phyloP scores from a whole-genome alignment of 768 basidiomycete species.

The Calocybe cyanea region DNA sequence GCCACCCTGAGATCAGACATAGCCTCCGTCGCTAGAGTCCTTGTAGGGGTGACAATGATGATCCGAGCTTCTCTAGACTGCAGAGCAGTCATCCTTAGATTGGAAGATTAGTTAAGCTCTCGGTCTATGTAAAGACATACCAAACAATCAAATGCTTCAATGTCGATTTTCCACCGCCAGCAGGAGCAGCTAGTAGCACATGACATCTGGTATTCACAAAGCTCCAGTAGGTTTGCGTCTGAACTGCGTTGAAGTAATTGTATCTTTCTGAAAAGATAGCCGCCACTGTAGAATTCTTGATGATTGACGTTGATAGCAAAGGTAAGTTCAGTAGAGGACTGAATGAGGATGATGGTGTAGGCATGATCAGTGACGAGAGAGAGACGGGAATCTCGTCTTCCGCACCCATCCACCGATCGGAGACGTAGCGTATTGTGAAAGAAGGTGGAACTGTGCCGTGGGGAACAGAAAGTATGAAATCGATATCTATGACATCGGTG shows the following conservation, averaged over 20 bases:
- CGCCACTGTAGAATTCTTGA: constrained; percentile 45
- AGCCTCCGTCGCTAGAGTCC: constrained; percentile 52
- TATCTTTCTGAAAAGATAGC: constrained; percentile 42
- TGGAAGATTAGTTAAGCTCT: constrained; percentile 9
- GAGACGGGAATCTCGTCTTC: constrained; percentile 68
- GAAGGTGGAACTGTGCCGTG: constrained; percentile 53
- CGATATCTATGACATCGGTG: constrained; percentile 55
- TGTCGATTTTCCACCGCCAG: constrained; percentile 76
- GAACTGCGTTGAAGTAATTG: constrained; percentile 73
- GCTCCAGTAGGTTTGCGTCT: constrained; percentile 89
- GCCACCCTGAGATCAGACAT: constrained; percentile 47
- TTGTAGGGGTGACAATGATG: constrained; percentile 60
- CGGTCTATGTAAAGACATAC: constrained; percentile 40
- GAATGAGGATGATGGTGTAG: constrained; percentile 49
- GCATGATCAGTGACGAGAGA: constrained; percentile 75
- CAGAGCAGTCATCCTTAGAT: constrained; percentile 54
- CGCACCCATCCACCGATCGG: constrained; percentile 92
- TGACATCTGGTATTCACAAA: constrained; percentile 64
- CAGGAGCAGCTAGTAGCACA: constrained; percentile 72
- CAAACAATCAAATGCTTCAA: constrained; percentile 68
- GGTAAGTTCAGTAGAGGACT: constrained; percentile 71
- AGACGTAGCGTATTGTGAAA: constrained; percentile 75
- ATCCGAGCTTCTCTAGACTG: constrained; percentile 46
- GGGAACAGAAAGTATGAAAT: constrained; percentile 79
- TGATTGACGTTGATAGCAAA: constrained; percentile 55